phyloP scores from a whole-genome alignment of 352 stramenopile genomes.

The Globisporangium heterothallicum region DNA sequence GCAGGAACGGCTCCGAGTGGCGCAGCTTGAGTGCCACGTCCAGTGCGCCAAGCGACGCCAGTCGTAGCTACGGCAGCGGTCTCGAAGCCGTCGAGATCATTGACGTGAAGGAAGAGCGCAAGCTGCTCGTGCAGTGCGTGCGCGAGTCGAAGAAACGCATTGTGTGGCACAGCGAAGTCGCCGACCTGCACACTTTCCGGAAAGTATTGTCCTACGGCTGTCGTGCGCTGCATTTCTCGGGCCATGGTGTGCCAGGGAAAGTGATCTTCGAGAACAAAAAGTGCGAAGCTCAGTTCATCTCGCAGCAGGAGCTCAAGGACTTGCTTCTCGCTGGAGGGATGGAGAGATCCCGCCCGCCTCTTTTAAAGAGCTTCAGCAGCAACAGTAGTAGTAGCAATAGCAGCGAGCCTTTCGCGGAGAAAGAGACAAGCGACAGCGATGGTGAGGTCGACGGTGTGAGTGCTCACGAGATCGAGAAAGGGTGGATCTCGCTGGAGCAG shows the following conservation, averaged over 20 bases:
- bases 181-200: slow-evolving; percentile 74
- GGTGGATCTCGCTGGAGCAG: slow-evolving; percentile 33
- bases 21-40: slow-evolving; percentile 36
- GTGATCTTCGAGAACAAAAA: slow-evolving; percentile 82
- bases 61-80: slow-evolving; percentile 23
- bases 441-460: slow-evolving; percentile 16
- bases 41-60: background rate
- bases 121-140: slow-evolving; percentile 67
- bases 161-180: slow-evolving; percentile 74
- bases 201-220: slow-evolving; percentile 78
- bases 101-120: slow-evolving; percentile 73
- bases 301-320: slow-evolving; percentile 71
- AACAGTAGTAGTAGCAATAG: too few relatives aligned
- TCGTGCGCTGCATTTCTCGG: slow-evolving; percentile 73
- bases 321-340: slow-evolving; percentile 62
- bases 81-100: slow-evolving; percentile 84
- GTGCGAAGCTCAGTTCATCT: slow-evolving; percentile 79
- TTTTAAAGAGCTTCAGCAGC: slow-evolving; percentile 8
- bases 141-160: slow-evolving; percentile 59
- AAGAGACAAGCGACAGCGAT: slow-evolving; percentile 3
- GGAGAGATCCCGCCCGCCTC: slow-evolving; percentile 17
- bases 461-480: slow-evolving; percentile 43
- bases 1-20: slow-evolving; percentile 52
- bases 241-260: slow-evolving; percentile 66
- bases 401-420: background rate